Conservation (phyloP, 2,329 filamentous ascomycete genomes). For the Aspergillus piperis region DNA sequence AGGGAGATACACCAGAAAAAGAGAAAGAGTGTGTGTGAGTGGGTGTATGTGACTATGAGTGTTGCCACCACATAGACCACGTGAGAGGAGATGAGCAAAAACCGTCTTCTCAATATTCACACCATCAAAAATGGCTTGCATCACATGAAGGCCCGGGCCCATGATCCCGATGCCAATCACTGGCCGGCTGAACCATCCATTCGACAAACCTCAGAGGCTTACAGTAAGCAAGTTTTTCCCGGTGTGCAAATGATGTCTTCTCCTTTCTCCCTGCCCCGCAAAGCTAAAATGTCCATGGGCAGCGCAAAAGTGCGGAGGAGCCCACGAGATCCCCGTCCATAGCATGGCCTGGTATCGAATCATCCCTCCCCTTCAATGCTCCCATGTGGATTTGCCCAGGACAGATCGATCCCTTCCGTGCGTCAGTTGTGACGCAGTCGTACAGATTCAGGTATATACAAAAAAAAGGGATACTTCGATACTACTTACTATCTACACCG, state of each 20-base stretch:
- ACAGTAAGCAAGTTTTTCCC: background rate
- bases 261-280: slow-evolving; percentile 10
- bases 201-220: background rate
- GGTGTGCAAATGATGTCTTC: background rate
- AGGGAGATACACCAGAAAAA: no score
- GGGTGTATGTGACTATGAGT: background rate
- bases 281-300: slow-evolving; percentile 8
- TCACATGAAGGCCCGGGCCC: slow-evolving; percentile 13
- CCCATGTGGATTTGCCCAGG: background rate
- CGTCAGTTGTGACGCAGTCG: background rate
- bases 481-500: no score
- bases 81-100: background rate
- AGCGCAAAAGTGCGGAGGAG: slow-evolving; percentile 8
- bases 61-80: background rate
- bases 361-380: background rate
- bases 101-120: background rate
- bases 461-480: no score
- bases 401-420: background rate
- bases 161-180: slow-evolving; percentile 5
- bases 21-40: no score
- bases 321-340: slow-evolving; percentile 5
- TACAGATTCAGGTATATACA: background rate
- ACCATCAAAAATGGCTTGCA: background rate
- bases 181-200: background rate
- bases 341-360: background rate